These are phyloP conservation scores for Klebsormidium nitens DNA, from an alignment of 139 green algal genomes.

Conservation along the genomic window DNA sequence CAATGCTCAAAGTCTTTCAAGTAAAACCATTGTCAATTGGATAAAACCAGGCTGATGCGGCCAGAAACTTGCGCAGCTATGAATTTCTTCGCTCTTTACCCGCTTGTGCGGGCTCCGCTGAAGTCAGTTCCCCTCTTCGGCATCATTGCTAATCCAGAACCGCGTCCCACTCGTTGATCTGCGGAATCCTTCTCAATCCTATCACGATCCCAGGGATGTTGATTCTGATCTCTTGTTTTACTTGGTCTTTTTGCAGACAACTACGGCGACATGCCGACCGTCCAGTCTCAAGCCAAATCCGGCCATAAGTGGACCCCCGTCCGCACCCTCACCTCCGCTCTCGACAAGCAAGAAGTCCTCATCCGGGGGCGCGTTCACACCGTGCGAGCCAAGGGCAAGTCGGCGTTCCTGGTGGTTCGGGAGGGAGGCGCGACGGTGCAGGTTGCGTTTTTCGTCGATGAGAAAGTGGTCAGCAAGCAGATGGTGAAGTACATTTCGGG, in stretches of 20 bases:
- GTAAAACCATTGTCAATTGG: no score
- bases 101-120: constrained; percentile 40
- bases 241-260: constrained; percentile 47
- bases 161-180: neutral
- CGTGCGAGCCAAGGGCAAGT: constrained; percentile 92
- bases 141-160: neutral
- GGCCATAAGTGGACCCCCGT: constrained; percentile 32
- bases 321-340: neutral
- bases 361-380: constrained; percentile 67
- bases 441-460: constrained; percentile 79
- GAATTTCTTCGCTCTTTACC: no score
- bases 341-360: constrained; percentile 22
- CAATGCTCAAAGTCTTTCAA: no score
- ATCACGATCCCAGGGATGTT: no score
- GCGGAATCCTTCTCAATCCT: no score
- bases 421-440: constrained; percentile 76
- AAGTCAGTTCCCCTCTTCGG: neutral
- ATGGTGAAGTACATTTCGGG: constrained; percentile 96
- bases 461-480: constrained; percentile 70
- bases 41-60: no score
- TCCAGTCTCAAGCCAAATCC: constrained; percentile 64
- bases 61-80: no score
- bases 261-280: constrained; percentile 82
- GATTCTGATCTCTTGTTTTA: neutral
- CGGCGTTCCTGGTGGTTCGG: constrained; percentile 87